Evolutionary conservation across 2,329 filamentous ascomycete species (phyloP).

Genomic region (Daldinia sp.): DNA sequence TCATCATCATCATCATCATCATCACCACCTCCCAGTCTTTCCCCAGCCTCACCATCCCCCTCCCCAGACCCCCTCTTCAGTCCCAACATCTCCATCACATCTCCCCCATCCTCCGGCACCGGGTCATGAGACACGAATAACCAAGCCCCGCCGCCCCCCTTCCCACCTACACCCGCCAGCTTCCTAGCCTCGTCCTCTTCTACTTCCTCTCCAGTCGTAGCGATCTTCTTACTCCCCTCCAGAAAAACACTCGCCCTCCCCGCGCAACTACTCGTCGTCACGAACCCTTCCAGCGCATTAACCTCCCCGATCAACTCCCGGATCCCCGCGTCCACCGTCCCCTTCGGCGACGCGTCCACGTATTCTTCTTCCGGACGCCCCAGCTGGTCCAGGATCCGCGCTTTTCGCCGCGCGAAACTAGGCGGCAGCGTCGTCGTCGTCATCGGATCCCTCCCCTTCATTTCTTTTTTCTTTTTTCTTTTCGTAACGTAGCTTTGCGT

Average conservation of each 20-base stretch:
- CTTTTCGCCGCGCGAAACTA: conserved; percentile 72
- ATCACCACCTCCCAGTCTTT: conserved; percentile 35
- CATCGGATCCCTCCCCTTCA: neutral
- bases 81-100: conserved; percentile 46
- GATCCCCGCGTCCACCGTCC: conserved; percentile 84
- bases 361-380: conserved; percentile 77
- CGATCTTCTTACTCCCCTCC: conserved; percentile 73
- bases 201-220: conserved; percentile 35
- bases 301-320: conserved; percentile 81
- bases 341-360: conserved; percentile 88
- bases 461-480: neutral
- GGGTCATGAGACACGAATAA: conserved; percentile 89
- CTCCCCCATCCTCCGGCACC: conserved; percentile 55
- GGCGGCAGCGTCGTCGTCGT: conserved; percentile 39
- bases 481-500: neutral
- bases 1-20: conserved; percentile 1
- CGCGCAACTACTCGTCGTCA: conserved; percentile 94
- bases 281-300: conserved; percentile 79
- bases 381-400: conserved; percentile 77
- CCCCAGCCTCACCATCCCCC: conserved; percentile 44
- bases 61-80: conserved; percentile 48
- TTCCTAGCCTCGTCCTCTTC: conserved; percentile 42
- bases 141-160: conserved; percentile 87
- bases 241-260: conserved; percentile 89
- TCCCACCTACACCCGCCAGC: conserved; percentile 78